Evolutionary conservation across 2,329 filamentous ascomycete species (phyloP).

Genomic region (Pleomassaria siparia): DNA sequence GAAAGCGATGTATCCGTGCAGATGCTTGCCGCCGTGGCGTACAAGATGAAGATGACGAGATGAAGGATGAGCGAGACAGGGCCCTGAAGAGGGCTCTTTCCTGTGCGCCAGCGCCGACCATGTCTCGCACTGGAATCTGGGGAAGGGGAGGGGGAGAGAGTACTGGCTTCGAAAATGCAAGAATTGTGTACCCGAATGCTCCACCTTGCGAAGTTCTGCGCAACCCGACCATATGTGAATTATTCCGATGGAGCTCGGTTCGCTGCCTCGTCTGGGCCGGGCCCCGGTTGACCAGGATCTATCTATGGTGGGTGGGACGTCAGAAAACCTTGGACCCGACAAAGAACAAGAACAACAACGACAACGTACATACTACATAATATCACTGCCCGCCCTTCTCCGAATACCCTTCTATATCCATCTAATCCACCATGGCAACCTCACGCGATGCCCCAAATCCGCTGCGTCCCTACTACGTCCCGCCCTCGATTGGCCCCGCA

Average conservation of each 20-base stretch:
- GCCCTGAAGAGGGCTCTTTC: constrained; percentile 8
- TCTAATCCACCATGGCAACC: constrained; percentile 40
- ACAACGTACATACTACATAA: constrained; percentile 8
- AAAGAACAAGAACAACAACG: constrained; percentile 5
- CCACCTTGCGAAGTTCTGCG: constrained; percentile 1
- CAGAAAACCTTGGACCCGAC: constrained; percentile 12
- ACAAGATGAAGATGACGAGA: constrained; percentile 2
- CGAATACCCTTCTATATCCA: constrained; percentile 8
- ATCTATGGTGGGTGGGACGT: too few relatives aligned
- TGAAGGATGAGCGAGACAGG: constrained; percentile 5
- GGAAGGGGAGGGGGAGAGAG: background rate
- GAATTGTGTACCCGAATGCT: background rate
- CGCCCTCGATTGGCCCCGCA: constrained; percentile 65
- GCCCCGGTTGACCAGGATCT: constrained; percentile 1
- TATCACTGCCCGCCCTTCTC: constrained; percentile 8
- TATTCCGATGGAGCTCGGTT: background rate
- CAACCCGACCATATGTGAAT: background rate
- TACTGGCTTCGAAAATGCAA: background rate
- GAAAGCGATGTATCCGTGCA: constrained; percentile 15
- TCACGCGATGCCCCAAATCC: constrained; percentile 59
- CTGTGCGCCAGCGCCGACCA: constrained; percentile 10
- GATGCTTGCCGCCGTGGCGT: background rate
- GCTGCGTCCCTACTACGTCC: constrained; percentile 70
- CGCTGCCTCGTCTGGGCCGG: background rate
- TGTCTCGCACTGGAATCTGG: constrained; percentile 6